Percentiles rank a stretch among this genome's conserved stretches.
Evolutionary conservation across 768 basidiomycete species (phyloP).

Genomic region (Trametes cingulata): DNA sequence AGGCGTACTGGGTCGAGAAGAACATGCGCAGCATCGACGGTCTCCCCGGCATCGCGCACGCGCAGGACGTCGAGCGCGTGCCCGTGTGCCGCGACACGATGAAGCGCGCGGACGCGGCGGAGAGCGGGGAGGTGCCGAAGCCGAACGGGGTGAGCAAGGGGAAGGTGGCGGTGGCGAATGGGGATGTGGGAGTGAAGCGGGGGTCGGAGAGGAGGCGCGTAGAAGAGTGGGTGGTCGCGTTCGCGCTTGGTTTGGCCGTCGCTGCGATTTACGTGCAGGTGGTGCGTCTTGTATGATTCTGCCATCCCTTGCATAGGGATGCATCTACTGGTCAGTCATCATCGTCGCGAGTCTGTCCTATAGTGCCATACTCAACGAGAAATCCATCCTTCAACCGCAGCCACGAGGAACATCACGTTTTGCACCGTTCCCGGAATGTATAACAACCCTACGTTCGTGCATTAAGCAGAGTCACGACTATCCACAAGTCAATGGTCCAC

Average conservation of each 20-base stretch:
- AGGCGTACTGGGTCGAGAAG: slow-evolving; percentile 52
- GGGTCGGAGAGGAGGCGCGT: background rate
- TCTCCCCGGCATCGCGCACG: slow-evolving; percentile 47
- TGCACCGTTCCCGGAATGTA: too few relatives aligned
- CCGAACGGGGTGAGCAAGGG: background rate
- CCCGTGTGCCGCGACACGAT: slow-evolving; percentile 10
- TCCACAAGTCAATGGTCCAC: too few relatives aligned
- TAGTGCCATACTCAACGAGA: too few relatives aligned
- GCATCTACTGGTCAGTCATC: too few relatives aligned
- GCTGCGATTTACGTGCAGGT: slow-evolving; percentile 19
- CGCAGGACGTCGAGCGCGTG: slow-evolving; percentile 24
- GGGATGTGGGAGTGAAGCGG: background rate
- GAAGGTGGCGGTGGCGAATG: background rate
- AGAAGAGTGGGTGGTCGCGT: slow-evolving; percentile 29
- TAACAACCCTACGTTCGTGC: too few relatives aligned
- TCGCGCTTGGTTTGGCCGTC: slow-evolving; percentile 32
- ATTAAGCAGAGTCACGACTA: too few relatives aligned
- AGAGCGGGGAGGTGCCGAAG: background rate
- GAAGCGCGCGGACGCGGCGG: slow-evolving; percentile 18
- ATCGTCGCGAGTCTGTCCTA: too few relatives aligned
- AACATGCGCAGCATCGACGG: slow-evolving; percentile 60
- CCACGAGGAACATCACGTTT: too few relatives aligned
- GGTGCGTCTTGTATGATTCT: background rate
- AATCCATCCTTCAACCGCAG: too few relatives aligned
- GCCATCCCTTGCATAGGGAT: too few relatives aligned